These are phyloP conservation scores for Pisolithus sp. DNA, from an alignment of 768 basidiomycete genomes.

Conservation along the genomic window DNA sequence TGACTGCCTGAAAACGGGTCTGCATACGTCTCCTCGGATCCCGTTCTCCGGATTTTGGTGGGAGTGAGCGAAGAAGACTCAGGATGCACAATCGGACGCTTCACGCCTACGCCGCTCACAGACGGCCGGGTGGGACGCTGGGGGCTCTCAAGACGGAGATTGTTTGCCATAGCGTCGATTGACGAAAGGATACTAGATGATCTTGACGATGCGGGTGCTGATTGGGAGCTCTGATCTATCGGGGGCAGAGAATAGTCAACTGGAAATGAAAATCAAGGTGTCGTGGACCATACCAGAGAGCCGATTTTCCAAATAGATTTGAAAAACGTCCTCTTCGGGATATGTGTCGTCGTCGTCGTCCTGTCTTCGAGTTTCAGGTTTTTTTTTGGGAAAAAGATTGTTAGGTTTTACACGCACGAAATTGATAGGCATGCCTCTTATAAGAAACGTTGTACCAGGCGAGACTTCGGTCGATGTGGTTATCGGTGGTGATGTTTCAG, in stretches of 20 bases:
- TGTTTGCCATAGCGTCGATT: not conserved
- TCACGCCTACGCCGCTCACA: not conserved
- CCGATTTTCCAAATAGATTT: not conserved
- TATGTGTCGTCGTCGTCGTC: constrained; percentile 17
- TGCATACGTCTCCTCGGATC: constrained; percentile 3
- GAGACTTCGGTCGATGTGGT: too few species aligned
- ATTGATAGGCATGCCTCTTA: constrained; percentile 8
- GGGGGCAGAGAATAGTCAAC: not conserved
- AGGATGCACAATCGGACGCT: not conserved
- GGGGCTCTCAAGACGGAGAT: not conserved
- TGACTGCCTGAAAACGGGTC: not conserved
- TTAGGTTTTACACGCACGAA: constrained; percentile 15
- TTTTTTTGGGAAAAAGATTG: not conserved
- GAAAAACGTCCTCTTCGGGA: constrained; percentile 11
- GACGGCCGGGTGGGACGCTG: not conserved
- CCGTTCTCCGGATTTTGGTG: not conserved
- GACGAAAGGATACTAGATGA: not conserved
- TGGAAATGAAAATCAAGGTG: not conserved
- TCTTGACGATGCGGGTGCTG: not conserved
- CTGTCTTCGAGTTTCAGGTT: constrained; percentile 1
- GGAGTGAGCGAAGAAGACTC: not conserved
- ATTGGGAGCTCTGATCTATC: not conserved
- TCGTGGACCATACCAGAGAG: constrained; percentile 10
- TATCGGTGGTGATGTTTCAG: too few species aligned
- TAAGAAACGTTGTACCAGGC: too few species aligned